These are phyloP conservation scores for Ceratobasidium sp. DNA, from an alignment of 1,284 basidiomycete genomes.

Conservation along the genomic window DNA sequence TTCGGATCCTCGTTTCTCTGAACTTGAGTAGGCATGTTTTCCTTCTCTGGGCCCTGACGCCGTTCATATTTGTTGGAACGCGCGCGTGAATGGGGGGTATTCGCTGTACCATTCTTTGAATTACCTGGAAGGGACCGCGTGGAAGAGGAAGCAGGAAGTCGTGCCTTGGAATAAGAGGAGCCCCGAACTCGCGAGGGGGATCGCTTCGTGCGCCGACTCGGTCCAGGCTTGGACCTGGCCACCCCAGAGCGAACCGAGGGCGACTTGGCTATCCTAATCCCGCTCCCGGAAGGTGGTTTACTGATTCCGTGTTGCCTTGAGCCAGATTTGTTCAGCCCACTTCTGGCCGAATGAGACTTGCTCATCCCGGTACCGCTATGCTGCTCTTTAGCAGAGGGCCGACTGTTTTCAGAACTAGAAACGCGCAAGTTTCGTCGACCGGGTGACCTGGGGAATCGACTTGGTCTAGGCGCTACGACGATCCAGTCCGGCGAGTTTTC, in stretches of 20 bases:
- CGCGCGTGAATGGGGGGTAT: background rate
- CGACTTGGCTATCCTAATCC: no score
- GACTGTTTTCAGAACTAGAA: background rate
- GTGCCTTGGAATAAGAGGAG: background rate
- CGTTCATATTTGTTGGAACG: background rate
- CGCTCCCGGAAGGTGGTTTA: no score
- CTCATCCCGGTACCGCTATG: background rate
- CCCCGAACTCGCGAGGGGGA: background rate
- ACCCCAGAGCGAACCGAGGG: conserved; percentile 19
- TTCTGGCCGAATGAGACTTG: background rate
- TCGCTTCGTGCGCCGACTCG: background rate
- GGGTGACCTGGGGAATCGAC: background rate
- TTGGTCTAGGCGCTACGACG: background rate
- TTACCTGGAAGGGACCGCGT: conserved; percentile 9
- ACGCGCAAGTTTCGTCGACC: background rate
- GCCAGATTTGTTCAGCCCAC: background rate
- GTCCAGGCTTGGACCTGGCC: background rate
- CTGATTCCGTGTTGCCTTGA: no score
- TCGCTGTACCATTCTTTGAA: background rate
- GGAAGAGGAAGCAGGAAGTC: background rate
- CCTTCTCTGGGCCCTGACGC: background rate
- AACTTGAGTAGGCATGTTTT: background rate
- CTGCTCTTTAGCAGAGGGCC: background rate
- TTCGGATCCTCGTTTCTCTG: background rate
- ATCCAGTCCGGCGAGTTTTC: conserved; percentile 20